A percentile compares a stretch with the other conserved stretches of the same genome.
These are phyloP conservation scores for Phytophthora sansomeana DNA, from an alignment of 352 stramenopile genomes.

Conservation along the genomic window DNA sequence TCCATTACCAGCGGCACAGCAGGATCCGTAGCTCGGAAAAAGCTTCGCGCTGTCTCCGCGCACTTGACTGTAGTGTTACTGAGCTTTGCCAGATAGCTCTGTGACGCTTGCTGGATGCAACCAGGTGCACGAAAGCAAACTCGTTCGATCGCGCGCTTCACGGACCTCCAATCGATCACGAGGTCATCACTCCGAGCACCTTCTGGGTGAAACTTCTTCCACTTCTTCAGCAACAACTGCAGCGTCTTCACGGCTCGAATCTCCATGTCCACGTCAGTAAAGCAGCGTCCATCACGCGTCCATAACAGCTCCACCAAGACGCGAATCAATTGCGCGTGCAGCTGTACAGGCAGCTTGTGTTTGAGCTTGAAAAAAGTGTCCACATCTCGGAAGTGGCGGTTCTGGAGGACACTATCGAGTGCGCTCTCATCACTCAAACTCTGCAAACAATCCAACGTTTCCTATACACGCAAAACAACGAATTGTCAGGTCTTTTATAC, in stretches of 20 bases:
- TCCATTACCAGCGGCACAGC: slow-evolving; percentile 47
- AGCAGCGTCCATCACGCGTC: slow-evolving; percentile 42
- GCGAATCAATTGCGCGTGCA: slow-evolving; percentile 59
- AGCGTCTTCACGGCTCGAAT: slow-evolving; percentile 49
- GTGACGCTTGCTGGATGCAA: slow-evolving; percentile 46
- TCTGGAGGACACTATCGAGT: slow-evolving; percentile 43
- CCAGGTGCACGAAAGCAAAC: slow-evolving; percentile 58
- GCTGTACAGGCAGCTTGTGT: slow-evolving; percentile 49
- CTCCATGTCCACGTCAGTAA: slow-evolving; percentile 67
- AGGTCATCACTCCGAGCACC: slow-evolving; percentile 32
- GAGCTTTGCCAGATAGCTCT: slow-evolving; percentile 48
- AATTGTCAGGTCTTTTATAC: background rate
- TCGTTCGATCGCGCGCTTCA: slow-evolving; percentile 53
- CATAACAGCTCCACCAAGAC: slow-evolving; percentile 59
- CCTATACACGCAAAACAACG: slow-evolving; percentile 22
- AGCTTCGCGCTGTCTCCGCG: slow-evolving; percentile 58
- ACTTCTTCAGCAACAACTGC: slow-evolving; percentile 63
- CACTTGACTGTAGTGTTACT: slow-evolving; percentile 55
- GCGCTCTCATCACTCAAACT: slow-evolving; percentile 23
- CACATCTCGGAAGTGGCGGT: slow-evolving; percentile 66
- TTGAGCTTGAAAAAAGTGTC: slow-evolving; percentile 76
- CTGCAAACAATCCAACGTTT: slow-evolving; percentile 49
- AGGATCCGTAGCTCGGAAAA: slow-evolving; percentile 40
- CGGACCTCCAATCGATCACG: slow-evolving; percentile 56
- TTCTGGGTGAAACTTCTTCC: slow-evolving; percentile 46